A percentile compares a stretch with the other conserved stretches of the same genome.
Conservation (phyloP, 2,329 filamentous ascomycete species). For the Hirsutella rhossiliensis region DNA sequence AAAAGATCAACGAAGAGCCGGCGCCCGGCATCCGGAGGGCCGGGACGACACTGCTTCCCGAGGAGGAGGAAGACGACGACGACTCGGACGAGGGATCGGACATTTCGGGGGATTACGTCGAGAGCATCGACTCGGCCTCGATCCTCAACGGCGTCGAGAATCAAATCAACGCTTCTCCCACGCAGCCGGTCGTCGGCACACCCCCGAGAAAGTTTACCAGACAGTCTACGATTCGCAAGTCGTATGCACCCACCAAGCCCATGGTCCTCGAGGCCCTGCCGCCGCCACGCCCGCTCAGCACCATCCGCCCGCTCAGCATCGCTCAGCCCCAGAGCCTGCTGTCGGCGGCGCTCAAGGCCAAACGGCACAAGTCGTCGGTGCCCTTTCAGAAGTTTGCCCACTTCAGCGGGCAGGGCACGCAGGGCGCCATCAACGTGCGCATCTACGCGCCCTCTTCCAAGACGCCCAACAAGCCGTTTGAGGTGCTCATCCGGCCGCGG, state of each 20-base stretch:
- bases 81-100: constrained; percentile 51
- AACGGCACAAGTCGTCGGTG: constrained; percentile 54
- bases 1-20: constrained; percentile 26
- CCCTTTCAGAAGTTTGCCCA: constrained; percentile 69
- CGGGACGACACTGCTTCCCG: constrained; percentile 40
- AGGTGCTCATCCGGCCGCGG: constrained; percentile 58
- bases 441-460: constrained; percentile 66
- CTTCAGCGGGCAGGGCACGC: constrained; percentile 66
- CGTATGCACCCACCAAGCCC: constrained; percentile 41
- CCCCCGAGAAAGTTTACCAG: constrained; percentile 47
- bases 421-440: constrained; percentile 62
- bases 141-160: constrained; percentile 55
- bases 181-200: constrained; percentile 49
- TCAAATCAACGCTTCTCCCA: constrained; percentile 41
- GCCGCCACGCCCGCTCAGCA: constrained; percentile 55
- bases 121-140: constrained; percentile 58
- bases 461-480: constrained; percentile 51
- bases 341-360: constrained; percentile 60
- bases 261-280: constrained; percentile 54
- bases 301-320: constrained; percentile 53
- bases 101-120: constrained; percentile 52
- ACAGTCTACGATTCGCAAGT: constrained; percentile 52
- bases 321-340: constrained; percentile 58
- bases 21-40: constrained; percentile 27
- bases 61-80: constrained; percentile 37